These are phyloP conservation scores for Fusarium sp. DNA, from an alignment of 2,329 filamentous ascomycete genomes.

Conservation along the genomic window DNA sequence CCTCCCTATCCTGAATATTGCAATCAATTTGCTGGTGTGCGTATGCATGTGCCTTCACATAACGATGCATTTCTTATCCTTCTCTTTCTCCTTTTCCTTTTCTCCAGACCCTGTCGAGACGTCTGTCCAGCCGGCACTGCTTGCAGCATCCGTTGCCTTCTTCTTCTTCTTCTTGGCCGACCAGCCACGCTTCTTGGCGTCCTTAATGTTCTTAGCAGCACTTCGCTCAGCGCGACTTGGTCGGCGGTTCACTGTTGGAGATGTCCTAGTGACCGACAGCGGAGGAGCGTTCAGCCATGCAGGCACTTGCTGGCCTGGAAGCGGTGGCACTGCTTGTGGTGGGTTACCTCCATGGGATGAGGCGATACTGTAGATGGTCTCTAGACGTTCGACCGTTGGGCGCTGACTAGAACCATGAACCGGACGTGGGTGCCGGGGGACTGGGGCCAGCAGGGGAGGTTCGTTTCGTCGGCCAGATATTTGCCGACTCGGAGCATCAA, in stretches of 20 bases:
- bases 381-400: conserved; percentile 64
- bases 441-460: conserved; percentile 63
- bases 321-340: conserved; percentile 12
- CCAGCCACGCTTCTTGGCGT: conserved; percentile 70
- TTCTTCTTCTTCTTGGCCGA: conserved; percentile 56
- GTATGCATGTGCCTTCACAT: conserved; percentile 56
- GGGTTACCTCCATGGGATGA: conserved; percentile 35
- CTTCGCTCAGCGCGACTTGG: conserved; percentile 68
- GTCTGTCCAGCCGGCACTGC: conserved; percentile 65
- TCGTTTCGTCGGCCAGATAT: conserved; percentile 52
- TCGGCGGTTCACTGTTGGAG: conserved; percentile 58
- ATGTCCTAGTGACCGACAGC: conserved; percentile 50
- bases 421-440: conserved; percentile 62
- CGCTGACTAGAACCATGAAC: conserved; percentile 48
- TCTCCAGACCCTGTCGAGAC: conserved; percentile 51
- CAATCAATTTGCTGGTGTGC: conserved; percentile 4
- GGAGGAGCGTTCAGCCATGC: conserved; percentile 53
- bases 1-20: conserved; percentile 5
- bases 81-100: conserved; percentile 53
- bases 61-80: conserved; percentile 62
- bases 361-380: conserved; percentile 63
- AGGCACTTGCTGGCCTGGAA: conserved; percentile 41
- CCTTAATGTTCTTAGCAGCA: conserved; percentile 70
- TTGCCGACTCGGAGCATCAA: conserved; percentile 57
- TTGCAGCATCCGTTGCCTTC: conserved; percentile 55